phyloP scores from a whole-genome alignment of 305 asterid species.

The Fraxinus platypoda region DNA sequence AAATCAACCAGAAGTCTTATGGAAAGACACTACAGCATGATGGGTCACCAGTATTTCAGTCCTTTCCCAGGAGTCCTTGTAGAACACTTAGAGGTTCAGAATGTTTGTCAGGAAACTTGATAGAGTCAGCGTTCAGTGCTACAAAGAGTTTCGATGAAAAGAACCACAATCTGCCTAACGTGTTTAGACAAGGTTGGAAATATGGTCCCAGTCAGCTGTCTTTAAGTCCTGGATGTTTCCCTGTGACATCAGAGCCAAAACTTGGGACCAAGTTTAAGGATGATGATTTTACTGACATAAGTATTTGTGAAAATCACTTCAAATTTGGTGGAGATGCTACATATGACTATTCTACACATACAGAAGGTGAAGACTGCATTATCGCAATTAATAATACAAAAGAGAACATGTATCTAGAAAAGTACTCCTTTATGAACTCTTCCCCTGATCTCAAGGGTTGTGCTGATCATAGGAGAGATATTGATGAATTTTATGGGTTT shows the following conservation, averaged over 20 bases:
- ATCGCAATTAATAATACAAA: slow-evolving; percentile 19
- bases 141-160: slow-evolving; percentile 26
- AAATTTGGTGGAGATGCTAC: slow-evolving; percentile 26
- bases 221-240: slow-evolving; percentile 43
- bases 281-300: slow-evolving; percentile 33
- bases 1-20: slow-evolving; percentile 24
- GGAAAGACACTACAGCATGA: slow-evolving; percentile 34
- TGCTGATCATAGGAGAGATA: slow-evolving; percentile 29
- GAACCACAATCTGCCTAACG: slow-evolving; percentile 23
- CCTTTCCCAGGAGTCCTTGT: slow-evolving; percentile 40
- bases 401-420: slow-evolving; percentile 35
- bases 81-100: slow-evolving; percentile 30
- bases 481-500: slow-evolving; percentile 27
- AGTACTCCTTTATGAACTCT: slow-evolving; percentile 33
- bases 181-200: slow-evolving; percentile 28
- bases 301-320: slow-evolving; percentile 26
- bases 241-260: slow-evolving; percentile 33
- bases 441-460: slow-evolving; percentile 30
- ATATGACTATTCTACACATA: slow-evolving; percentile 30
- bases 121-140: slow-evolving; percentile 31
- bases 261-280: slow-evolving; percentile 31
- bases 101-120: slow-evolving; percentile 27
- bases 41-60: slow-evolving; percentile 32
- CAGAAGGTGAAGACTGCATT: slow-evolving; percentile 33
- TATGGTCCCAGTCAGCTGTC: slow-evolving; percentile 33